phyloP scores from a whole-genome alignment of 306 rosid genomes.

The cucumber (Cucumis sativus) region DNA sequence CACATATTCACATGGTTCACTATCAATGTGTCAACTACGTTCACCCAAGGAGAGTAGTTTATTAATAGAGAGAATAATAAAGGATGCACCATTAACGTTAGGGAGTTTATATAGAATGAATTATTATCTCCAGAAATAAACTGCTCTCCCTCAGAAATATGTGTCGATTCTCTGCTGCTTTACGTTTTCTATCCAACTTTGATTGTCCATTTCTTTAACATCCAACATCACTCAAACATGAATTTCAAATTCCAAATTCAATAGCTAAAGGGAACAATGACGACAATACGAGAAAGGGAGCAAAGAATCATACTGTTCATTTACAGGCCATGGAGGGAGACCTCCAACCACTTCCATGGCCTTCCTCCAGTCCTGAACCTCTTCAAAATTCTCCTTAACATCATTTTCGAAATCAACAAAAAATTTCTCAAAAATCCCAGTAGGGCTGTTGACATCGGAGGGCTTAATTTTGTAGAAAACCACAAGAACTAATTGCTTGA shows the following conservation, averaged over 20 bases:
- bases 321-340: not conserved
- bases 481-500: not conserved
- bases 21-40: too few relatives aligned
- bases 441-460: slow-evolving; percentile 8
- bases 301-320: not conserved
- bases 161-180: too few relatives aligned
- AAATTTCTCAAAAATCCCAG: slow-evolving; percentile 9
- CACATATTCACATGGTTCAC: too few relatives aligned
- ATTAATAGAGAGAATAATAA: too few relatives aligned
- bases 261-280: not conserved
- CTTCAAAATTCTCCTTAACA: not conserved
- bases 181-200: too few relatives aligned
- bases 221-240: not conserved
- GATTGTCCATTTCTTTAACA: not conserved
- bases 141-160: too few relatives aligned
- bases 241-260: not conserved
- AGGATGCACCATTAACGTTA: too few relatives aligned
- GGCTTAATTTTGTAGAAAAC: not conserved
- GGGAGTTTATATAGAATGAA: too few relatives aligned
- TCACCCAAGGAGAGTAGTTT: too few relatives aligned
- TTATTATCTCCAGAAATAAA: too few relatives aligned
- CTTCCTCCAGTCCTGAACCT: slow-evolving; percentile 22
- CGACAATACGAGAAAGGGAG: not conserved
- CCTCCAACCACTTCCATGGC: slow-evolving; percentile 13
- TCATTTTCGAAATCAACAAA: slow-evolving; percentile 12